Base-by-base conservation (phyloP, 2,329 filamentous ascomycete species). In the Trichoderma atroviride region DNA sequence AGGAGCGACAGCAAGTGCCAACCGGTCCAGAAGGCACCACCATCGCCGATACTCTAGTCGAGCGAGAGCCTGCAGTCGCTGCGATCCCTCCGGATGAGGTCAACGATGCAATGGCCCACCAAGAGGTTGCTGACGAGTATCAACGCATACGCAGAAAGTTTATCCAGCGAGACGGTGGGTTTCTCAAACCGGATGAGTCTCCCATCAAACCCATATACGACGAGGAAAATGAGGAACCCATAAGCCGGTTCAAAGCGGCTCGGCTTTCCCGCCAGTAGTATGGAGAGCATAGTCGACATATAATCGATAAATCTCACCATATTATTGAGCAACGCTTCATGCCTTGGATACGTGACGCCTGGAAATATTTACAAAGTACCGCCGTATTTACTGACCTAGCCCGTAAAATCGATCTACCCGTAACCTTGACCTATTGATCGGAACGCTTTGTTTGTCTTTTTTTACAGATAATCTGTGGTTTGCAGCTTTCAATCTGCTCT, bases 161-260 rank as follows among this genome's bases (percentile, higher is more conserved):
- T 80, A 94, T 97, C 66, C 89, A 93, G 73, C 87, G 89, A 74
- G 89, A 96, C 74, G 94, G 94, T 63, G 94, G 94, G 3, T 97
- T 97, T 78, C 81, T 91, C 74, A 86, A 88, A 69, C 88, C 93
- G 74, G 88, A 92, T 70, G 89, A 93, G 70, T 84, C 87, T 64
- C 86, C 87, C 22, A 87, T 89, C 58, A 86, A 91, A 64, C 87
- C 91, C 1, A 83, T 94, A 56, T 89, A 90, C 66, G 88, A 94
- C 74, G 87, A 90, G 60, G 88, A 89, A 56, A 87, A 86, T 1
- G 84, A 84, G 61, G 87, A 86, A 78, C 88, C 86, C 74, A 79
- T 93, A 72, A 93, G 91, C 81, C 87, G 89, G 71, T 94, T 94
- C 81, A 92, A 89, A 81, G 90, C 91, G 60, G 91, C 91, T 2